Evolutionary conservation across 768 basidiomycete species (phyloP).

Genomic region (Suillus fuscotomentosus): DNA sequence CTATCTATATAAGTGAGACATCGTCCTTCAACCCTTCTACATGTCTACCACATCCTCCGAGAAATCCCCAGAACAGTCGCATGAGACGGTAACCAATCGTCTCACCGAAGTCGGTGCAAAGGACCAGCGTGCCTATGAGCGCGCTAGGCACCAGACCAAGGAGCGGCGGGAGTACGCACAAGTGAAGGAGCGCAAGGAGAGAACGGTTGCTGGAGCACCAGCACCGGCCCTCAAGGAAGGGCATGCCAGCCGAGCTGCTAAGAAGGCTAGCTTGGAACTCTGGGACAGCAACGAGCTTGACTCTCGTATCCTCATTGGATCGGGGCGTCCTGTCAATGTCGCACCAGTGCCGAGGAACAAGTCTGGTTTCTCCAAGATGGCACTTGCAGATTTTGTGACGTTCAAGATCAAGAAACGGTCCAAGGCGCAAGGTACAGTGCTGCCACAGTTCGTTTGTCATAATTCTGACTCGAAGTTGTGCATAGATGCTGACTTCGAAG

Average conservation of each 20-base stretch:
- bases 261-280: constrained; percentile 26
- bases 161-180: constrained; percentile 31
- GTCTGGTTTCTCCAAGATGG: constrained; percentile 18
- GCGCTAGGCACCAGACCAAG: constrained; percentile 32
- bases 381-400: constrained; percentile 27
- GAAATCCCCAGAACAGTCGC: constrained; percentile 16
- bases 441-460: not conserved
- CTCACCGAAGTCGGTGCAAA: constrained; percentile 20
- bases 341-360: constrained; percentile 2
- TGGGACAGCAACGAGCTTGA: constrained; percentile 27
- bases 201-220: constrained; percentile 13
- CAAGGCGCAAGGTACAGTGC: not conserved
- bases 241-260: constrained; percentile 17
- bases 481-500: constrained; percentile 26
- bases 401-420: not conserved
- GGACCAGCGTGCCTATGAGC: constrained; percentile 32
- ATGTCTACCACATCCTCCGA: constrained; percentile 30
- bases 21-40: constrained; percentile 10
- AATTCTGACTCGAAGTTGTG: constrained; percentile 1
- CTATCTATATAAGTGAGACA: constrained; percentile 31
- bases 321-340: not conserved
- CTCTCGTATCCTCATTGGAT: not conserved
- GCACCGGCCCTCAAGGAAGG: constrained; percentile 19
- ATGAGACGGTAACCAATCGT: constrained; percentile 19
- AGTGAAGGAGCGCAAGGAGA: constrained; percentile 31